Conservation (phyloP, 176 grass and related monocot species). For the Cenchrus americanus region DNA sequence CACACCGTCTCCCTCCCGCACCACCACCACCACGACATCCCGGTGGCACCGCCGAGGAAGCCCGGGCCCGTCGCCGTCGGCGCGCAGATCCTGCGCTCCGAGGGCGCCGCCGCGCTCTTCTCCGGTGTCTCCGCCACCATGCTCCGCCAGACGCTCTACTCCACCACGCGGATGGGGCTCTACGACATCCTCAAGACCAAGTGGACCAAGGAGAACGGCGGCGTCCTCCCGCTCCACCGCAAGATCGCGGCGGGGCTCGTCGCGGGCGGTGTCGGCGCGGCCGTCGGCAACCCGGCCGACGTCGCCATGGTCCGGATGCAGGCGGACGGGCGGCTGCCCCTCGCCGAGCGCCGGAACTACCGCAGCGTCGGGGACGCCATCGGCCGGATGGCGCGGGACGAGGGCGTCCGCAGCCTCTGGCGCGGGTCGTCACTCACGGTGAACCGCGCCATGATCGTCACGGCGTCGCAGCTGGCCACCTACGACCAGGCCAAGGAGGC, state of each 20-base stretch:
- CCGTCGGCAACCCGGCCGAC: conserved; percentile 92
- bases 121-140: conserved; percentile 82
- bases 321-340: conserved; percentile 79
- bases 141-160: conserved; percentile 93
- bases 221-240: conserved; percentile 64
- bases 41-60: conserved; percentile 34
- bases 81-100: conserved; percentile 82
- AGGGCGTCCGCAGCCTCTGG: conserved; percentile 85
- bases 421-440: conserved; percentile 76
- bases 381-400: conserved; percentile 64
- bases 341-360: conserved; percentile 88
- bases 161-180: conserved; percentile 92
- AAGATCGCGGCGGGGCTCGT: conserved; percentile 76
- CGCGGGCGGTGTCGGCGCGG: conserved; percentile 77
- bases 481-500: conserved; percentile 95
- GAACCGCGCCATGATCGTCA: conserved; percentile 96
- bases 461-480: conserved; percentile 82
- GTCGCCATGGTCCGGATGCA: conserved; percentile 98
- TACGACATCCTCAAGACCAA: conserved; percentile 89
- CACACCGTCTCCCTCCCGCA: conserved; percentile 52
- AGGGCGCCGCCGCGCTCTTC: conserved; percentile 76
- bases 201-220: conserved; percentile 61
- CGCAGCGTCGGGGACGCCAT: conserved; percentile 80
- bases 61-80: conserved; percentile 77
- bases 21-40: neutral